Percentiles rank a stretch among this genome's conserved stretches.
These are phyloP conservation scores for Lentinus brumalis DNA, from an alignment of 768 basidiomycete genomes.

Conservation along the genomic window DNA sequence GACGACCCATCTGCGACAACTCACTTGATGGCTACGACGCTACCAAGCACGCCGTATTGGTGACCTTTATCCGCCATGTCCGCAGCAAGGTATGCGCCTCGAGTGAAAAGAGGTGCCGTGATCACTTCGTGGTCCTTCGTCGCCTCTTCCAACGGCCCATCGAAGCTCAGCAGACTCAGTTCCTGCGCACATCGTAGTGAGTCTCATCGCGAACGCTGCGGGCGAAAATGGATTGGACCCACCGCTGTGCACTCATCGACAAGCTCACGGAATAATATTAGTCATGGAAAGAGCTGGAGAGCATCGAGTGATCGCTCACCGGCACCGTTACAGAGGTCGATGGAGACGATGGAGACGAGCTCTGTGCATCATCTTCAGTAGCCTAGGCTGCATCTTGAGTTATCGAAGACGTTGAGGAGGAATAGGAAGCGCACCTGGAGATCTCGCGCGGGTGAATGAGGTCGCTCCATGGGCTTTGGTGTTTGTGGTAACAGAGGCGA, in stretches of 20 bases:
- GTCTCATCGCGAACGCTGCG: background rate
- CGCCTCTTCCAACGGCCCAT: background rate
- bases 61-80: constrained; percentile 31
- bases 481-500: too few species aligned
- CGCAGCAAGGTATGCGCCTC: constrained; percentile 26
- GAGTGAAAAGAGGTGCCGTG: constrained; percentile 34
- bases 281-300: too few species aligned
- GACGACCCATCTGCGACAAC: background rate
- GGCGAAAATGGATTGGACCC: background rate
- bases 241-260: background rate
- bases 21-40: constrained; percentile 11
- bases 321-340: too few species aligned
- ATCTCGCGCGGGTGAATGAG: too few species aligned
- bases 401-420: too few species aligned
- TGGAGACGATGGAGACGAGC: too few species aligned
- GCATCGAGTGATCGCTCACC: too few species aligned
- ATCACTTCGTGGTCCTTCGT: constrained; percentile 25
- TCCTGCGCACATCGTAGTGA: background rate
- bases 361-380: too few species aligned
- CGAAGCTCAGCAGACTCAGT: background rate
- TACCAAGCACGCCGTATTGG: constrained; percentile 68
- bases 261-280: too few species aligned
- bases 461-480: too few species aligned
- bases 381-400: too few species aligned
- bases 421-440: too few species aligned